Evolutionary conservation across 2,329 filamentous ascomycete genomes (phyloP), one percentile per base, ranked within the genome.

Genomic region (Claviceps citrina): DNA sequence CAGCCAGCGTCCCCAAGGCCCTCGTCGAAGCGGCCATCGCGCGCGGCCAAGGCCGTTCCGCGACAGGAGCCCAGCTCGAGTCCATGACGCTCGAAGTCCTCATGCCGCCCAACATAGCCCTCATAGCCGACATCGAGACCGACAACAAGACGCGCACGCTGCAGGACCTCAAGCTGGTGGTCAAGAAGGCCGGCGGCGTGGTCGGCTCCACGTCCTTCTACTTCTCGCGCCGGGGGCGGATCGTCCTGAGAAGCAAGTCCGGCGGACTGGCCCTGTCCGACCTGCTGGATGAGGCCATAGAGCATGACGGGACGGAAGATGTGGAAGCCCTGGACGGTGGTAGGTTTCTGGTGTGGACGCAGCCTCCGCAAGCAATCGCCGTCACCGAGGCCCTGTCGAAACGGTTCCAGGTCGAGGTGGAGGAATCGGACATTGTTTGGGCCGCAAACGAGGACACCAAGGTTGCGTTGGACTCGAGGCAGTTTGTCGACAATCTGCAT

Each of bases 21-120:
- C 70, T 76, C 2, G 93, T 96, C 49, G 87, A 96, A 58, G 70
- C 70, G 12, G 86, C 91, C 40, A 79, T 98, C 48, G 83, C 85
- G 12, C 78, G 86, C 35, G 91, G 91, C 2, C 87, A 95, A 57
- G 89, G 91, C 31, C 73, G 80, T 47, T 87, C 86, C 19, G 62
- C 76, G 2, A 73, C 72, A 5, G 91, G 91, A 39, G 72, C 73
- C 13, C 69, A 76, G 12, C 73, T 96, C n/a, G 87, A 95, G 55
- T 67, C 65, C 26, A 59, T 91, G 38, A 81, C 77, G 1, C 69
- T 93, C 38, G 89, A 96, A 65, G 78, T 78, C 20, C 81, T 95
- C 48, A 63, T 93, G 44, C 82, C 84, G 2, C 74, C 79, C 2
- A 76, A 80, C 25, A 72, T 86, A 2, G 85, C 84, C 9, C 66